phyloP scores from a whole-genome alignment of 176 grass and related monocot species.

The Cocos nucifera region DNA sequence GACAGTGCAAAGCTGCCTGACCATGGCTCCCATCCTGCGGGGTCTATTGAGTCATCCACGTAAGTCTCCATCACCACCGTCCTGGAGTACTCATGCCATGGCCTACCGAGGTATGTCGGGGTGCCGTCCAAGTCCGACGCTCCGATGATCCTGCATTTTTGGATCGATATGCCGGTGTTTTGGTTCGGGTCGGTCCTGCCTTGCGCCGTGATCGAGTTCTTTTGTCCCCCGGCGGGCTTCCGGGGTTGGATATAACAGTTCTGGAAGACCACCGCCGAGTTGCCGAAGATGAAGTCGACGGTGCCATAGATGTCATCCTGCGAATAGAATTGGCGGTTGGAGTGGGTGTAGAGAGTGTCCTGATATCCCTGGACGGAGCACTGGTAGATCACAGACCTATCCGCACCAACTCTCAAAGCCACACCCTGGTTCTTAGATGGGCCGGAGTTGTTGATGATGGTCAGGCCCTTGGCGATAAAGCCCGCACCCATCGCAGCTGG shows the following conservation, averaged over 20 bases:
- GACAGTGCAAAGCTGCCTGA: conserved; percentile 26
- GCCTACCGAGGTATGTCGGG: conserved; percentile 54
- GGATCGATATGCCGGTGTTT: conserved; percentile 68
- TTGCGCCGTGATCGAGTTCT: conserved; percentile 59
- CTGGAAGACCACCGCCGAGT: conserved; percentile 58
- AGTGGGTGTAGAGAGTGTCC: conserved; percentile 64
- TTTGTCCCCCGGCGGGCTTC: conserved; percentile 8
- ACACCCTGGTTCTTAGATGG: conserved; percentile 57
- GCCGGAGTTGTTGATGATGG: conserved; percentile 56
- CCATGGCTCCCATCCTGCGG: conserved; percentile 52
- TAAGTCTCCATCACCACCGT: conserved; percentile 40
- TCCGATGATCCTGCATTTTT: conserved; percentile 37
- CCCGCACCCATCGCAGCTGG: conserved; percentile 60
- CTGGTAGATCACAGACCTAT: conserved; percentile 59
- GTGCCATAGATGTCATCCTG: conserved; percentile 44
- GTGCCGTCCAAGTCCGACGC: conserved; percentile 34
- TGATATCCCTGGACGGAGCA: conserved; percentile 62
- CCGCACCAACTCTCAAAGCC: conserved; percentile 42
- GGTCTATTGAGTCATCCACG: conserved; percentile 32
- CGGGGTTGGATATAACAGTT: conserved; percentile 41
- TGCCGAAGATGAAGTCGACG: conserved; percentile 81
- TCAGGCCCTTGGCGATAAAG: conserved; percentile 64
- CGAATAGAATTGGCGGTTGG: conserved; percentile 60
- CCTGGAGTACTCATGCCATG: conserved; percentile 50
- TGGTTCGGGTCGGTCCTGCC: conserved; percentile 61